Conservation (phyloP, 495 filamentous ascomycete genomes). For the Cercophora samala region DNA sequence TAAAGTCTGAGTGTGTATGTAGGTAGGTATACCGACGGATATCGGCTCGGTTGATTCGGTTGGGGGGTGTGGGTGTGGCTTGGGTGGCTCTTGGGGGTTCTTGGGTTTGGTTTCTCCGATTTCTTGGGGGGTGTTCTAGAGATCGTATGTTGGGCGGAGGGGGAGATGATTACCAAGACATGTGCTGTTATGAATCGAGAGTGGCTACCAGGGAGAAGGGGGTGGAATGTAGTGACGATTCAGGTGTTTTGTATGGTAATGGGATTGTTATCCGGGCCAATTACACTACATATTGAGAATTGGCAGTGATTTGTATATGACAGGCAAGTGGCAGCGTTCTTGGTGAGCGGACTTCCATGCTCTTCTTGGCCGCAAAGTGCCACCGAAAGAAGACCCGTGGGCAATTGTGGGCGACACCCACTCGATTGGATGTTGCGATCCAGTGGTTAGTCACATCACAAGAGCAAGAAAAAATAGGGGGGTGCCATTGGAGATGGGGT, state of each 20-base stretch:
- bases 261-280: too few species aligned
- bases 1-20: too few species aligned
- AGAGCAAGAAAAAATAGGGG: neutral
- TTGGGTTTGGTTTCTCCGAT: neutral
- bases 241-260: too few species aligned
- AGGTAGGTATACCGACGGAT: neutral
- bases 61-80: neutral
- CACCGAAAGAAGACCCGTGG: too few species aligned
- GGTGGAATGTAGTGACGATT: too few species aligned
- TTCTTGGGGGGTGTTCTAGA: neutral
- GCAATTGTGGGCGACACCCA: neutral
- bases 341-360: too few species aligned
- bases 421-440: neutral
- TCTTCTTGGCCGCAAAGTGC: too few species aligned
- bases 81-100: neutral
- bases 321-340: too few species aligned
- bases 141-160: too few species aligned
- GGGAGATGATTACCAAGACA: neutral
- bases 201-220: neutral
- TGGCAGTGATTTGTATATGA: too few species aligned
- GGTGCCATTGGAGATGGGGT: neutral
- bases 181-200: neutral
- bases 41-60: neutral
- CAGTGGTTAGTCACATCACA: neutral
- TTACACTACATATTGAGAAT: too few species aligned